Evolutionary conservation across 306 rosid genomes (phyloP).

Genomic region (Herpetospermum pedunculosum): DNA sequence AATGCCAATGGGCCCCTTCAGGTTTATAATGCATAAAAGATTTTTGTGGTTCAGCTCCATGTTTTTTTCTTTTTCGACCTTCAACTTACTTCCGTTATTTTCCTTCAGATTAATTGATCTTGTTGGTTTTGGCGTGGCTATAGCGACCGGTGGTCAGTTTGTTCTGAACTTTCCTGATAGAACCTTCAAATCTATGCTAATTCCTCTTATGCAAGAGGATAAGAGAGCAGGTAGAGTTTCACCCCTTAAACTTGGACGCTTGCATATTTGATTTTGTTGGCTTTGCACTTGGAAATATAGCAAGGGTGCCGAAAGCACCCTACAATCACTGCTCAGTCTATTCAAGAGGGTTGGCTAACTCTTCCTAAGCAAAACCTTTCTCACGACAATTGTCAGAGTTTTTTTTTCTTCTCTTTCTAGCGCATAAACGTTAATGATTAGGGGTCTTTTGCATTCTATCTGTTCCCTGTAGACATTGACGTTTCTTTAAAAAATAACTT

Average conservation of each 20-base stretch:
- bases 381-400: not conserved
- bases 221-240: constrained; percentile 62
- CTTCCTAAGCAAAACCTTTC: not conserved
- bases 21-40: constrained; percentile 31
- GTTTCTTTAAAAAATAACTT: not conserved
- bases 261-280: not conserved
- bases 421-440: not conserved
- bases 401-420: not conserved
- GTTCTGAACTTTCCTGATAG: constrained; percentile 55
- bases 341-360: not conserved
- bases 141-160: constrained; percentile 59
- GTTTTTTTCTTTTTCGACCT: not conserved
- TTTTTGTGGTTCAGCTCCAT: constrained; percentile 12
- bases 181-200: constrained; percentile 70
- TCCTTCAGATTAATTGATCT: constrained; percentile 70
- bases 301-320: not conserved
- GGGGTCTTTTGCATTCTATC: not conserved
- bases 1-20: constrained; percentile 99
- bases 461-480: not conserved
- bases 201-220: constrained; percentile 80
- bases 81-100: not conserved
- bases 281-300: not conserved
- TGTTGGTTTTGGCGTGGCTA: constrained; percentile 86
- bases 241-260: not conserved
- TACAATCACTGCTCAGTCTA: not conserved